These are phyloP conservation scores for Neurospora crassa DNA, from an alignment of 2,329 filamentous ascomycete species.

Conservation along the genomic window DNA sequence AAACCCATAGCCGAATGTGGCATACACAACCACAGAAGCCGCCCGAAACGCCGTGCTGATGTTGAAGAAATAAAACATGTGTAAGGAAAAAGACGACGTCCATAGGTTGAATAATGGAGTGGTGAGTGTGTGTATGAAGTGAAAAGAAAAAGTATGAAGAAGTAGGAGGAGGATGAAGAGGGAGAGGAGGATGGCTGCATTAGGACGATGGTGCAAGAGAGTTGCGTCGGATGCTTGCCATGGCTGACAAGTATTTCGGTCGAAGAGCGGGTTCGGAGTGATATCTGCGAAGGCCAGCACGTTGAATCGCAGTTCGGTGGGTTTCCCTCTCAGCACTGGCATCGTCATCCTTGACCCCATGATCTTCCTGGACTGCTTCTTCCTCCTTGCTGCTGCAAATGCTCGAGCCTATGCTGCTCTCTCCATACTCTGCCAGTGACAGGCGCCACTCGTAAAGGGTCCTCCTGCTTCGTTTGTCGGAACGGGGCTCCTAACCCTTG, in stretches of 20 bases:
- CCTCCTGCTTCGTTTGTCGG: neutral
- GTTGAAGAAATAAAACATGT: neutral
- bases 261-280: neutral
- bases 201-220: neutral
- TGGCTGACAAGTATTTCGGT: neutral
- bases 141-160: neutral
- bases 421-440: neutral
- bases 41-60: constrained; percentile 13
- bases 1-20: neutral
- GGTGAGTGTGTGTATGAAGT: neutral
- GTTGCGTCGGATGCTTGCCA: neutral
- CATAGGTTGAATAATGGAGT: neutral
- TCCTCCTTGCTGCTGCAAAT: neutral
- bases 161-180: neutral
- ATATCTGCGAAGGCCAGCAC: neutral
- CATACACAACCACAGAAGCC: neutral
- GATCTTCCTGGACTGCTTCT: neutral
- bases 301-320: neutral
- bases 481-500: neutral
- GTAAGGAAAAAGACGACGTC: neutral
- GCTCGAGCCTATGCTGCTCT: neutral
- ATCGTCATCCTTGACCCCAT: neutral
- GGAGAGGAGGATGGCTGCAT: neutral
- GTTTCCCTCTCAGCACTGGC: neutral
- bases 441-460: neutral